phyloP scores from a whole-genome alignment of 306 rosid genomes.

The Datisca glomerata region DNA sequence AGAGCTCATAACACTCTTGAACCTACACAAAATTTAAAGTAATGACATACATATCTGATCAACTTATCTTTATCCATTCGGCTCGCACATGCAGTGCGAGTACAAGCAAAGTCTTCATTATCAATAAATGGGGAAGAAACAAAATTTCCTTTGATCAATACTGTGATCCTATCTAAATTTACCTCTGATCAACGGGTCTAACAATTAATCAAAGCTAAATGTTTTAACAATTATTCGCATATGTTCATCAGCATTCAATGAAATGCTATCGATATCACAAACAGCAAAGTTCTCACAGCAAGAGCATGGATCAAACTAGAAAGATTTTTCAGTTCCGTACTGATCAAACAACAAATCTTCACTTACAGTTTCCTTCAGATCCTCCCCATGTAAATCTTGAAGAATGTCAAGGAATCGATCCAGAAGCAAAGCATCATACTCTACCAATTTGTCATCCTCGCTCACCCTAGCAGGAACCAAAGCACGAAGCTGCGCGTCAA shows the following conservation, averaged over 20 bases:
- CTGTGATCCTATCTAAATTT: too few relatives aligned
- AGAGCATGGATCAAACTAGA: neutral
- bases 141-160: too few relatives aligned
- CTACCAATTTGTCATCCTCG: slow-evolving; percentile 87
- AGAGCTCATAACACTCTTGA: slow-evolving; percentile 92
- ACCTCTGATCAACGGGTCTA: too few relatives aligned
- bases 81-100: too few relatives aligned
- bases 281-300: neutral
- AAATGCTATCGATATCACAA: neutral
- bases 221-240: too few relatives aligned
- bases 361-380: slow-evolving; percentile 87
- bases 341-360: slow-evolving; percentile 11
- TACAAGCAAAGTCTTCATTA: too few relatives aligned
- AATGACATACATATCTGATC: neutral
- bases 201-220: too few relatives aligned
- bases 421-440: slow-evolving; percentile 83
- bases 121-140: too few relatives aligned
- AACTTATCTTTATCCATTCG: too few relatives aligned
- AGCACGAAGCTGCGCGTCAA: slow-evolving; percentile 88
- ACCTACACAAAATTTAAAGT: slow-evolving; percentile 32
- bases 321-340: neutral
- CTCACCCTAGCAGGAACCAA: slow-evolving; percentile 83
- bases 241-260: neutral
- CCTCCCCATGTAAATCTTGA: slow-evolving; percentile 96
- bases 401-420: slow-evolving; percentile 98